phyloP scores from a whole-genome alignment of 768 basidiomycete genomes.

The Fistulinella prunicolor region DNA sequence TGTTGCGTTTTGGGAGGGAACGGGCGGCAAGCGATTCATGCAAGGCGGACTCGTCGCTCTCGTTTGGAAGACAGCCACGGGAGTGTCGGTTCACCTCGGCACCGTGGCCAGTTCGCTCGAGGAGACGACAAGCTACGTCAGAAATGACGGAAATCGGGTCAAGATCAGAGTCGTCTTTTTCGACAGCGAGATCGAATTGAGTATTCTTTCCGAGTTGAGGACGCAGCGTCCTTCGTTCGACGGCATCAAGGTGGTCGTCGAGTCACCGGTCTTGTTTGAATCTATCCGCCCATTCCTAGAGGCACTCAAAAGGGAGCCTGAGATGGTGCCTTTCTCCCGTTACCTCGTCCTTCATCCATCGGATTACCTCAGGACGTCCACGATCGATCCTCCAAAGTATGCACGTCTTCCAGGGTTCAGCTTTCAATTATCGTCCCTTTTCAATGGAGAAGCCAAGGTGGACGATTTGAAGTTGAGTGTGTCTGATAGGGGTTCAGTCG shows the following conservation, averaged over 20 bases:
- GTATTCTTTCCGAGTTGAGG: conserved; percentile 39
- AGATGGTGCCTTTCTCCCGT: conserved; percentile 50
- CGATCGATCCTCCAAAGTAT: conserved; percentile 53
- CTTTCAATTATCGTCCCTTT: conserved; percentile 55
- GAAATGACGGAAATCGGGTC: conserved; percentile 33
- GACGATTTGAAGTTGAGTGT: conserved; percentile 41
- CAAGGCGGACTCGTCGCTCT: conserved; percentile 67
- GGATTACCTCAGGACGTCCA: conserved; percentile 32
- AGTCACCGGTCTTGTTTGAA: conserved; percentile 65
- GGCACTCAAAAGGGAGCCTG: conserved; percentile 55
- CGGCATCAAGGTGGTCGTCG: conserved; percentile 44
- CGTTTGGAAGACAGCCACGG: conserved; percentile 39
- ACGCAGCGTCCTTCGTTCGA: conserved; percentile 23
- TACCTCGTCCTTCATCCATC: conserved; percentile 48
- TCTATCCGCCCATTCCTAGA: conserved; percentile 67
- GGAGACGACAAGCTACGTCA: conserved; percentile 48
- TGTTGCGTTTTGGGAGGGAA: conserved; percentile 57
- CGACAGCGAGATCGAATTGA: conserved; percentile 53
- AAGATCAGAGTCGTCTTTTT: conserved; percentile 59
- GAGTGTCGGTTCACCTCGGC: conserved; percentile 52
- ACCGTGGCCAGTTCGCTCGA: conserved; percentile 40
- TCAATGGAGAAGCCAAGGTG: conserved; percentile 39
- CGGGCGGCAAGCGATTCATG: conserved; percentile 55
- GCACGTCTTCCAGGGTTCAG: conserved; percentile 51
- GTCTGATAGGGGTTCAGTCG: conserved; percentile 43